A percentile compares a stretch with the other conserved stretches of the same genome.
Conservation (phyloP, 108 stramenopile genomes). For the Discostella pseudostelligera region DNA sequence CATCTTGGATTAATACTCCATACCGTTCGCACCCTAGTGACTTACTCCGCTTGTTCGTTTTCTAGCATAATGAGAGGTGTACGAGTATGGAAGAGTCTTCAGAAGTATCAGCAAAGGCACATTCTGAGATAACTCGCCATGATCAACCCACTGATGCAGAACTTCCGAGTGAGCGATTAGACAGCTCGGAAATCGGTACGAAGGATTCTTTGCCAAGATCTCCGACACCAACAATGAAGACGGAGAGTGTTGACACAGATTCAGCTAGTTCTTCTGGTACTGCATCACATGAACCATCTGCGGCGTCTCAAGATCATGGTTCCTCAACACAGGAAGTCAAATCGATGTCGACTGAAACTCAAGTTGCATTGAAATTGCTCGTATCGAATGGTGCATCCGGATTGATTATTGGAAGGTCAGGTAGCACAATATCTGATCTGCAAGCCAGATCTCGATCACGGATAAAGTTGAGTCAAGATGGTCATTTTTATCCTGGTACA, state of each 20-base stretch:
- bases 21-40: no score
- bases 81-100: background rate
- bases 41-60: no score
- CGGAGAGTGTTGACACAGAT: slow-evolving; percentile 18
- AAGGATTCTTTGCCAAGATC: background rate
- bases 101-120: background rate
- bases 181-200: slow-evolving; percentile 1
- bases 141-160: background rate
- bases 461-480: slow-evolving; percentile 79
- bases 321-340: slow-evolving; percentile 13
- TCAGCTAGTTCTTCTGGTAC: slow-evolving; percentile 17
- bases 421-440: slow-evolving; percentile 73
- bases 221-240: slow-evolving; percentile 19
- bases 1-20: no score
- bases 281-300: slow-evolving; percentile 10
- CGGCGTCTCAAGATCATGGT: slow-evolving; percentile 10
- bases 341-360: background rate
- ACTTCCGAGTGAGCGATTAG: background rate
- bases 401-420: slow-evolving; percentile 78
- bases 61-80: no score
- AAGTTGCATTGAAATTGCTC: slow-evolving; percentile 67
- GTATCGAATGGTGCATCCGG: slow-evolving; percentile 82
- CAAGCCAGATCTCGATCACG: slow-evolving; percentile 66
- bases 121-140: background rate
- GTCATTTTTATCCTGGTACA: slow-evolving; percentile 78